These are phyloP conservation scores for Psilocybe cyanescens DNA, from an alignment of 768 basidiomycete species.

Conservation along the genomic window DNA sequence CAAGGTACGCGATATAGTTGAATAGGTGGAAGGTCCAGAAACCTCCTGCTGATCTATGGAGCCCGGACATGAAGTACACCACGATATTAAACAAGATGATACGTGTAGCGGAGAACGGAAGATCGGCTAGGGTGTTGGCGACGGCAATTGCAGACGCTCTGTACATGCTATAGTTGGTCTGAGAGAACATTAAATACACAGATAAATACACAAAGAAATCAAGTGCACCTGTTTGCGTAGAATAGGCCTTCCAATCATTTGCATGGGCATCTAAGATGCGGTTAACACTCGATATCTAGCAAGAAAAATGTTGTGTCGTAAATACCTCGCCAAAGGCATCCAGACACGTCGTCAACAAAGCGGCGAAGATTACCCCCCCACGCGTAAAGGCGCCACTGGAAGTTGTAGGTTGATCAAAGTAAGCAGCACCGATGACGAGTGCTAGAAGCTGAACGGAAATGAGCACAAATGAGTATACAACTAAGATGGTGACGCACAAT, in stretches of 20 bases:
- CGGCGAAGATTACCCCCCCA: constrained; percentile 76
- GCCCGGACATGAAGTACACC: constrained; percentile 68
- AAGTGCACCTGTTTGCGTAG: constrained; percentile 59
- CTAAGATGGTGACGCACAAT: constrained; percentile 36
- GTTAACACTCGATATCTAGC: constrained; percentile 23
- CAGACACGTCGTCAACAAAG: constrained; percentile 66
- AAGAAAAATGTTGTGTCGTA: constrained; percentile 6
- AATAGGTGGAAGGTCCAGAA: constrained; percentile 68
- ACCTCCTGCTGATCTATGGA: constrained; percentile 46
- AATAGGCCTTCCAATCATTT: constrained; percentile 83
- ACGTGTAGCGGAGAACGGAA: constrained; percentile 67
- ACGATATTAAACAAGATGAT: constrained; percentile 65
- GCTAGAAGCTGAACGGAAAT: constrained; percentile 44
- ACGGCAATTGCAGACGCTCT: constrained; percentile 66
- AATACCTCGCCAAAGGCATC: constrained; percentile 73
- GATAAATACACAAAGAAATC: background rate
- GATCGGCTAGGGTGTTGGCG: constrained; percentile 69
- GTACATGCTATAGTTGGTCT: constrained; percentile 68
- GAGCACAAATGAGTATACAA: background rate
- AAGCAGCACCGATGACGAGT: constrained; percentile 76
- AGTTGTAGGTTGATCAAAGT: constrained; percentile 70
- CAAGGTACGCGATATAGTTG: constrained; percentile 63
- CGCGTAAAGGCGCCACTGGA: constrained; percentile 88
- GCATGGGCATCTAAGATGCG: constrained; percentile 62
- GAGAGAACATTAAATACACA: background rate